Evolutionary conservation across 495 filamentous ascomycete species (phyloP).

Genomic region (Talaromyces liani): DNA sequence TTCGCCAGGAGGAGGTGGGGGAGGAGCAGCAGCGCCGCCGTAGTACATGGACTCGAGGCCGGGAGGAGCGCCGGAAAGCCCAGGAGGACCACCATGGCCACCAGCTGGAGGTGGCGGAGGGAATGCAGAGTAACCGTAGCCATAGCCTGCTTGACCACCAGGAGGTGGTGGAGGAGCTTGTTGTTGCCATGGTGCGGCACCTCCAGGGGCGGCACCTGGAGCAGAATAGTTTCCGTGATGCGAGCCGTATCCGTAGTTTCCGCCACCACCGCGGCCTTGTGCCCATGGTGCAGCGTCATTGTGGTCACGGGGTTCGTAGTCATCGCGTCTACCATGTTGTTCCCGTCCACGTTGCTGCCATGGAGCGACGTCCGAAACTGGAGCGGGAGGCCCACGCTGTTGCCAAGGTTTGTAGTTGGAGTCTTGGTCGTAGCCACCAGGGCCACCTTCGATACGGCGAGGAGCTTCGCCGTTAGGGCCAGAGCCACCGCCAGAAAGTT

Average conservation of each 20-base stretch:
- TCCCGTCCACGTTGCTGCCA: slow-evolving; percentile 57
- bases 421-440: slow-evolving; percentile 52
- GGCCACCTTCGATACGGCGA: slow-evolving; percentile 82
- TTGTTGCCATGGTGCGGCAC: slow-evolving; percentile 66
- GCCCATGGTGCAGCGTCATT: slow-evolving; percentile 49
- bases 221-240: slow-evolving; percentile 24
- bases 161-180: slow-evolving; percentile 45
- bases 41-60: slow-evolving; percentile 62
- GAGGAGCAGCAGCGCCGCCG: slow-evolving; percentile 46
- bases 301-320: slow-evolving; percentile 40
- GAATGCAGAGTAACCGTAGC: slow-evolving; percentile 51
- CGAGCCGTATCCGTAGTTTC: slow-evolving; percentile 44
- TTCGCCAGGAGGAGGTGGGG: slow-evolving; percentile 49
- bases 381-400: slow-evolving; percentile 60
- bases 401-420: slow-evolving; percentile 80
- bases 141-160: slow-evolving; percentile 42
- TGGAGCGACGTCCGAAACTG: slow-evolving; percentile 68
- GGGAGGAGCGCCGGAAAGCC: slow-evolving; percentile 63
- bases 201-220: slow-evolving; percentile 32
- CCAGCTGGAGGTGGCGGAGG: slow-evolving; percentile 41
- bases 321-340: slow-evolving; percentile 39
- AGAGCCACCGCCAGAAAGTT: slow-evolving; percentile 73
- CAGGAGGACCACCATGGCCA: slow-evolving; percentile 51
- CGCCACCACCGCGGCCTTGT: slow-evolving; percentile 35
- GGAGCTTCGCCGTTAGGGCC: slow-evolving; percentile 56